Evolutionary conservation across 164 flowering plant species (phyloP), one percentile per base, ranked within the genome.

Genomic region (Dillenia turbinata): DNA sequence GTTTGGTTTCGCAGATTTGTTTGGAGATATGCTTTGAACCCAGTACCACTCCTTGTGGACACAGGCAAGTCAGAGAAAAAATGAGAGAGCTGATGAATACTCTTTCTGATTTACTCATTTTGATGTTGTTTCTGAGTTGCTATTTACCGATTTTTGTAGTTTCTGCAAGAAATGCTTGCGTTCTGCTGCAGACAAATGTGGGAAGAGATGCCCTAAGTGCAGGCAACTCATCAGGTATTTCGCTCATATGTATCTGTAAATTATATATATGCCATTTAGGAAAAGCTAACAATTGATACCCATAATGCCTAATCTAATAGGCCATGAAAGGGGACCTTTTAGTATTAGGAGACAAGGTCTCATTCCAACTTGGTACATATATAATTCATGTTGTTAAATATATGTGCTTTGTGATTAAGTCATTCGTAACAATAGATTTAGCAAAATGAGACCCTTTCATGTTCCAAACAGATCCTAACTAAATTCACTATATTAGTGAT

Each of bases 41-140:
- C 0, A 90, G 96, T 66, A 88, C 97, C 47, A 93, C 98, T 61
- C 67, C 89, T 73, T 93, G 98, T 79, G 98, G 98, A 12, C 98
- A 94, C 79, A 93, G 98, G 97, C 89, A 77, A 63, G 33, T 26
- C 33, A 26, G 33, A 54, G 10, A 3, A 43, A 22, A 56, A 47
- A 8, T 12, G 47, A 40, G n/a, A 33, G 1, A 11, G 22, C 2
- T 47, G 13, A 26, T 47, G 8, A 22, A 26, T 64, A 12, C 52
- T 15, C 19, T 19, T 46, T 44, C n/a, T 59, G 1, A 22, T 22
- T 15, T 44, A 19, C 33, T 55, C 47, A 45, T 22, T 9, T 56
- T 44, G 48, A 43, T 45, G 49, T 52, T 44, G 54, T 52, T 53
- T 60, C 58, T 65, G 54, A 56, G 16, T 40, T 16, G 15, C 13